Evolutionary conservation across 108 stramenopile genomes (phyloP).

Genomic region (Stephanodiscus triporus): DNA sequence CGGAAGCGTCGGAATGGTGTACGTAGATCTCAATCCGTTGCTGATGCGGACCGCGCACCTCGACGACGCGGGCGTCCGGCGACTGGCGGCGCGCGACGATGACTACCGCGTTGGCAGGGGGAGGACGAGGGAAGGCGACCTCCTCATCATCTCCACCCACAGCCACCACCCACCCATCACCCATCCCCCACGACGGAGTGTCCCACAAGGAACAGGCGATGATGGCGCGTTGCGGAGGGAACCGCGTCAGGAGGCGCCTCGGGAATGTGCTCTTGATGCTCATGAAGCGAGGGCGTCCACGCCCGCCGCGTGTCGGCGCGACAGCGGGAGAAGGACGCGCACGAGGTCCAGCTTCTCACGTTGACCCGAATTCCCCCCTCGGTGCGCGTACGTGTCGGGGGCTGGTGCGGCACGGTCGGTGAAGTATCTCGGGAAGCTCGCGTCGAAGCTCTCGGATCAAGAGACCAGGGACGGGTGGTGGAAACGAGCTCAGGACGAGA

Average conservation of each 20-base stretch:
- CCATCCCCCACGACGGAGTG: conserved; percentile 29
- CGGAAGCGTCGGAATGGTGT: conserved; percentile 86
- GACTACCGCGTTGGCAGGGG: neutral
- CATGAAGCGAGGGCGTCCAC: conserved; percentile 19
- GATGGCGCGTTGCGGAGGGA: neutral
- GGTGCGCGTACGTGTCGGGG: conserved; percentile 91
- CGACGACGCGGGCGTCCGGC: conserved; percentile 27
- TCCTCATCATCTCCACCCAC: neutral
- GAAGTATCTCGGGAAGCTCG: conserved; percentile 93
- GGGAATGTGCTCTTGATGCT: conserved; percentile 6
- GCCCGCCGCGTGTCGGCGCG: conserved; percentile 42
- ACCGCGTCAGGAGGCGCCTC: neutral
- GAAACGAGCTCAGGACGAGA: conserved; percentile 94
- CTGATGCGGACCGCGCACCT: conserved; percentile 75
- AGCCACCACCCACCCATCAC: conserved; percentile 1
- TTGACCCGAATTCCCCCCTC: conserved; percentile 82
- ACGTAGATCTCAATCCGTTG: conserved; percentile 95
- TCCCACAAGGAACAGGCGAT: conserved; percentile 33
- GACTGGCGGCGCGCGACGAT: conserved; percentile 15
- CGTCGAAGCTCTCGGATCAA: conserved; percentile 88
- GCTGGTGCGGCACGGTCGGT: conserved; percentile 92
- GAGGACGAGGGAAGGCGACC: neutral
- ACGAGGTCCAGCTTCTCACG: conserved; percentile 90
- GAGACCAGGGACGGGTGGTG: conserved; percentile 97
- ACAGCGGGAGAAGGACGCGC: conserved; percentile 52